Conservation (phyloP, 192 early-diverging fungal genomes). For the Umbelopsis sp. region DNA sequence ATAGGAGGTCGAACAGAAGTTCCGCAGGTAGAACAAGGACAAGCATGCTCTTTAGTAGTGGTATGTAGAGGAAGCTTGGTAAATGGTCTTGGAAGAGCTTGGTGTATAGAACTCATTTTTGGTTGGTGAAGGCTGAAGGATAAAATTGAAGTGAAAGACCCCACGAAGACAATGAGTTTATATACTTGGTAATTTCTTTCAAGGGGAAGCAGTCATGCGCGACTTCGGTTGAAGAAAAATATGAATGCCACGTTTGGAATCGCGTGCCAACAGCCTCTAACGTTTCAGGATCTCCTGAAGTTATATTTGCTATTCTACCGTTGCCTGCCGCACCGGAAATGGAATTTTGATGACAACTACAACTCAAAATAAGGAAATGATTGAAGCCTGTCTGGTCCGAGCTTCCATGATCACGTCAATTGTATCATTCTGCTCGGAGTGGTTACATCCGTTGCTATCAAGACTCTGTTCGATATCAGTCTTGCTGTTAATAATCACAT, state of each 20-base stretch:
- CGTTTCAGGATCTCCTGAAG: slow-evolving; percentile 20
- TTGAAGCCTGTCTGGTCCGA: neutral
- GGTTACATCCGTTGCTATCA: neutral
- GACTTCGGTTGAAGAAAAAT: neutral
- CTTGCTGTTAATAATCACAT: neutral
- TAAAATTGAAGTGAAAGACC: neutral
- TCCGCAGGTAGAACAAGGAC: neutral
- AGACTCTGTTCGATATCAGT: neutral
- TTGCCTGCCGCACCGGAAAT: neutral
- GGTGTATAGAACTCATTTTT: slow-evolving; percentile 10
- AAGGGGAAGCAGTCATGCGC: slow-evolving; percentile 8
- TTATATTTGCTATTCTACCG: slow-evolving; percentile 16
- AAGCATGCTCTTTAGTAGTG: neutral
- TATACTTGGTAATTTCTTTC: neutral
- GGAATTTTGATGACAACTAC: slow-evolving; percentile 3
- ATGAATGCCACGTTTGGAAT: slow-evolving; percentile 20
- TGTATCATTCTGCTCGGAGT: slow-evolving; percentile 1
- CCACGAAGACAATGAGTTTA: neutral
- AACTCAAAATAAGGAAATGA: slow-evolving; percentile 13
- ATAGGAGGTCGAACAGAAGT: neutral
- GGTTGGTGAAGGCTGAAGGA: neutral
- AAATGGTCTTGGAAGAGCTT: slow-evolving; percentile 17
- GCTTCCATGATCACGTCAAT: slow-evolving; percentile 1
- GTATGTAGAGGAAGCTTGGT: slow-evolving; percentile 4
- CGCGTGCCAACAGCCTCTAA: slow-evolving; percentile 19